These are phyloP conservation scores for Leersia perrieri DNA, from an alignment of 176 grass and related monocot genomes.

Conservation along the genomic window DNA sequence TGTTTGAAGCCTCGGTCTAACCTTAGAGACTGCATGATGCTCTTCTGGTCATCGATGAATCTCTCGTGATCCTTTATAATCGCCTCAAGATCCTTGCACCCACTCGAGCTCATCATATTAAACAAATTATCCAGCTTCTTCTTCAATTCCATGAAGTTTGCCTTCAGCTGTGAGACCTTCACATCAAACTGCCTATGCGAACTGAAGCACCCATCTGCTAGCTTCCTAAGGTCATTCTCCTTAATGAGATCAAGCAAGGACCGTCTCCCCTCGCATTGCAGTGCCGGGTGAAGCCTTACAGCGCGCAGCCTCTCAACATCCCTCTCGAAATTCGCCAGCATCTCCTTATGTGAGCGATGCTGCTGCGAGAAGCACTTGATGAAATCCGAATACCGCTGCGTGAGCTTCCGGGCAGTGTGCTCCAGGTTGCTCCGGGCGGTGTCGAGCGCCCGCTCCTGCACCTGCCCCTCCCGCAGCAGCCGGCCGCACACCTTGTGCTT, in stretches of 20 bases:
- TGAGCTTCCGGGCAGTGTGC: constrained; percentile 66
- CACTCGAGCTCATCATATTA: constrained; percentile 61
- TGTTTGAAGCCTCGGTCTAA: constrained; percentile 24
- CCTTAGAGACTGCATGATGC: constrained; percentile 94
- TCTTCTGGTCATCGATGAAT: constrained; percentile 79
- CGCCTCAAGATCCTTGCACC: constrained; percentile 71
- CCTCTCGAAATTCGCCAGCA: constrained; percentile 75
- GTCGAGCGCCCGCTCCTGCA: constrained; percentile 85
- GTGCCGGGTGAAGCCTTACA: constrained; percentile 57
- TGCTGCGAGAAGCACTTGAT: constrained; percentile 68
- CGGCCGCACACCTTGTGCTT: constrained; percentile 77
- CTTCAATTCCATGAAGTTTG: constrained; percentile 69
- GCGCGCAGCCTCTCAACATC: constrained; percentile 66
- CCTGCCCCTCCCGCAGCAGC: constrained; percentile 74
- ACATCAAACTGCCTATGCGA: constrained; percentile 73
- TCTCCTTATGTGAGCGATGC: constrained; percentile 53
- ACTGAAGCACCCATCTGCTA: constrained; percentile 59
- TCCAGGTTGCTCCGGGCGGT: constrained; percentile 86
- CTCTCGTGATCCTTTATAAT: constrained; percentile 69
- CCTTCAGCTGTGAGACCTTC: constrained; percentile 68
- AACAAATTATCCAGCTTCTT: constrained; percentile 73
- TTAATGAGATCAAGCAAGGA: constrained; percentile 83
- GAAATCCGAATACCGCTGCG: constrained; percentile 67
- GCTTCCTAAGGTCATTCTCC: constrained; percentile 67
- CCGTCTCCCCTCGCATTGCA: constrained; percentile 58